Conservation (phyloP, 1,284 basidiomycete species). For the Apiotrichum veenhuisii region DNA sequence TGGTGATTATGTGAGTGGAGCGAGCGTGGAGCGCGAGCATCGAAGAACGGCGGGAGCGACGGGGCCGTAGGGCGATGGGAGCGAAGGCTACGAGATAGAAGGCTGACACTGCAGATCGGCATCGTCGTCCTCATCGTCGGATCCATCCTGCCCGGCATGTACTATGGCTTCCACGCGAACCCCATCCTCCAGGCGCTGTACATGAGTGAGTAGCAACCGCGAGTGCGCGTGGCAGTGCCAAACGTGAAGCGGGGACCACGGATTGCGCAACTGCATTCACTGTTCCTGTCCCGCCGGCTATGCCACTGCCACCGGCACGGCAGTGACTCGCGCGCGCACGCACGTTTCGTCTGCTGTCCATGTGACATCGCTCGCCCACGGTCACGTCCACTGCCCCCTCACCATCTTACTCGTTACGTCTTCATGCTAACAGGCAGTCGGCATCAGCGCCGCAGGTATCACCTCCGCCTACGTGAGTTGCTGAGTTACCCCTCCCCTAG, state of each 20-base stretch:
- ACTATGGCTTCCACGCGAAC: conserved; percentile 48
- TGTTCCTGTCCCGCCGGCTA: no score
- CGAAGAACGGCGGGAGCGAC: no score
- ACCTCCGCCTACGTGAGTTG: conserved; percentile 31
- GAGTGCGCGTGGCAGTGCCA: conserved; percentile 45
- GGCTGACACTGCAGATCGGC: conserved; percentile 39
- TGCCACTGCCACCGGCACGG: no score
- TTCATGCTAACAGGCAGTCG: conserved; percentile 12
- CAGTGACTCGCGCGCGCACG: no score
- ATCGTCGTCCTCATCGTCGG: conserved; percentile 65
- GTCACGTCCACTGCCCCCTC: no score
- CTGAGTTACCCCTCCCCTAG: not conserved
- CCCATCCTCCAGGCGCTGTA: conserved; percentile 34
- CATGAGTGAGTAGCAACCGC: conserved; percentile 50
- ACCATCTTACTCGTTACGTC: no score
- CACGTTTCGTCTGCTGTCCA: no score
- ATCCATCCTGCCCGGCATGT: conserved; percentile 67
- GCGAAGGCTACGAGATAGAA: no score
- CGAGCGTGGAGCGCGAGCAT: not conserved
- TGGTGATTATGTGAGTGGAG: conserved; percentile 46
- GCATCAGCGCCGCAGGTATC: conserved; percentile 29
- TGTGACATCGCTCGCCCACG: no score
- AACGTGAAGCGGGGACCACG: no score
- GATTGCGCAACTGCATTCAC: no score
- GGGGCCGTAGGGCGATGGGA: no score